Conservation (phyloP, 2,329 filamentous ascomycete species). For the Xylariaceae sp. region DNA sequence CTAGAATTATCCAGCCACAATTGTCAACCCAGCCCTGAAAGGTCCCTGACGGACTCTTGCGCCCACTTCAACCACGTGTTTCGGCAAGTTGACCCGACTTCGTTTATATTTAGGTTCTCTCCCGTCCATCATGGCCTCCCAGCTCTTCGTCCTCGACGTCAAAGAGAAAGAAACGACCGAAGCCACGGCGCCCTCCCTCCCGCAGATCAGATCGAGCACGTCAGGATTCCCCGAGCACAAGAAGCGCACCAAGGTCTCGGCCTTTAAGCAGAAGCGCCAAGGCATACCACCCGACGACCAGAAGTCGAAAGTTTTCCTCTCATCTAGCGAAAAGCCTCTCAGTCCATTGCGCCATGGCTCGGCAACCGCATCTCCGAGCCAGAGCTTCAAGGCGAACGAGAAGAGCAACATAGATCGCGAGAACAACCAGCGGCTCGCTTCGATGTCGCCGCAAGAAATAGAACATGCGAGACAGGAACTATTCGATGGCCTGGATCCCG, state of each 20-base stretch:
- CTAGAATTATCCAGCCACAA: conserved; percentile 17
- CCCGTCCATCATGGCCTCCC: conserved; percentile 14
- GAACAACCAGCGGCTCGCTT: conserved; percentile 67
- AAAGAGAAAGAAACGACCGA: conserved; percentile 64
- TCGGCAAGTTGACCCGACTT: neutral
- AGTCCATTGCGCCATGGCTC: conserved; percentile 20
- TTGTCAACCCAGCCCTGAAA: neutral
- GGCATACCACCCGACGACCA: conserved; percentile 28
- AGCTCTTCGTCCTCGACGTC: conserved; percentile 64
- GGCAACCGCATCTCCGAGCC: conserved; percentile 14
- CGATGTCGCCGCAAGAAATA: conserved; percentile 81
- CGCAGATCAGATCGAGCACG: conserved; percentile 51
- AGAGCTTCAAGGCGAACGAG: conserved; percentile 51
- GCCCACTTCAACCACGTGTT: neutral
- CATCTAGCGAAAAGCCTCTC: conserved; percentile 23
- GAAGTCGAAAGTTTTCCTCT: conserved; percentile 21
- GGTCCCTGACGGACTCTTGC: neutral
- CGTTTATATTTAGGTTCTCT: neutral
- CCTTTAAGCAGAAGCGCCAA: conserved; percentile 70
- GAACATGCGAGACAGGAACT: conserved; percentile 75
- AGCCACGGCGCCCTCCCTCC: conserved; percentile 60
- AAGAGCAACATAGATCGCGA: conserved; percentile 73
- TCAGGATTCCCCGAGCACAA: conserved; percentile 88
- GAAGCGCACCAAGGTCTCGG: conserved; percentile 66
- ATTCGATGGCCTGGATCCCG: conserved; percentile 70